Percentiles rank a stretch among this genome's conserved stretches.
phyloP scores from a whole-genome alignment of 2,329 filamentous ascomycete genomes.

The Paraphoma chrysanthemicola region DNA sequence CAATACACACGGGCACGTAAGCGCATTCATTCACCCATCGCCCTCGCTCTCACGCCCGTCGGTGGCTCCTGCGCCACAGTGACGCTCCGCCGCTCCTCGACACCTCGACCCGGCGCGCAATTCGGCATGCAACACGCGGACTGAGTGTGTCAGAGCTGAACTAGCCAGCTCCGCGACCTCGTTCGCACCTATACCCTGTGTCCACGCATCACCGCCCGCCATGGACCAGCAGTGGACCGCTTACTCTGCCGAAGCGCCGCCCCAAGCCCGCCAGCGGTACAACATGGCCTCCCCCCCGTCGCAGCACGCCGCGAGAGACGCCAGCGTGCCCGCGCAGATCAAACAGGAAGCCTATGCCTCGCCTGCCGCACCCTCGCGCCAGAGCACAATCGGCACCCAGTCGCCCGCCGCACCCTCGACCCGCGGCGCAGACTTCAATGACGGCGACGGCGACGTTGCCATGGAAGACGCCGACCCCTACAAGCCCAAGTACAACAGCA shows the following conservation, averaged over 20 bases:
- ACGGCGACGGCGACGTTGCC: slow-evolving; percentile 54
- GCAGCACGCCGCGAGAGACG: slow-evolving; percentile 40
- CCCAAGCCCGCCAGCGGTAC: slow-evolving; percentile 46
- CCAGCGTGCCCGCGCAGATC: slow-evolving; percentile 36
- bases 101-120: slow-evolving; percentile 23
- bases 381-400: slow-evolving; percentile 45
- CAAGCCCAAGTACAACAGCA: slow-evolving; percentile 75
- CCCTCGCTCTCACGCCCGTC: slow-evolving; percentile 8
- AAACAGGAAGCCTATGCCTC: slow-evolving; percentile 47
- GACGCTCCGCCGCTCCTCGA: slow-evolving; percentile 11
- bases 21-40: slow-evolving; percentile 14
- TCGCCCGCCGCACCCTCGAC: slow-evolving; percentile 40
- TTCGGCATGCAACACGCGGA: slow-evolving; percentile 45
- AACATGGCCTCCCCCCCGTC: slow-evolving; percentile 38
- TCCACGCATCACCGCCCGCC: slow-evolving; percentile 16
- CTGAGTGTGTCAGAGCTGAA: slow-evolving; percentile 46
- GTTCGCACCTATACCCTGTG: slow-evolving; percentile 7
- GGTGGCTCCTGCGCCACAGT: slow-evolving; percentile 16
- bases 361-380: slow-evolving; percentile 43
- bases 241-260: slow-evolving; percentile 42
- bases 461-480: slow-evolving; percentile 94
- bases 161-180: slow-evolving; percentile 34
- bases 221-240: slow-evolving; percentile 50
- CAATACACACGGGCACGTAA: slow-evolving; percentile 7
- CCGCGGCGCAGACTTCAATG: slow-evolving; percentile 47